These are phyloP conservation scores for Cutaneotrichosporon cavernicola DNA, from an alignment of 1,284 basidiomycete species.

Conservation along the genomic window DNA sequence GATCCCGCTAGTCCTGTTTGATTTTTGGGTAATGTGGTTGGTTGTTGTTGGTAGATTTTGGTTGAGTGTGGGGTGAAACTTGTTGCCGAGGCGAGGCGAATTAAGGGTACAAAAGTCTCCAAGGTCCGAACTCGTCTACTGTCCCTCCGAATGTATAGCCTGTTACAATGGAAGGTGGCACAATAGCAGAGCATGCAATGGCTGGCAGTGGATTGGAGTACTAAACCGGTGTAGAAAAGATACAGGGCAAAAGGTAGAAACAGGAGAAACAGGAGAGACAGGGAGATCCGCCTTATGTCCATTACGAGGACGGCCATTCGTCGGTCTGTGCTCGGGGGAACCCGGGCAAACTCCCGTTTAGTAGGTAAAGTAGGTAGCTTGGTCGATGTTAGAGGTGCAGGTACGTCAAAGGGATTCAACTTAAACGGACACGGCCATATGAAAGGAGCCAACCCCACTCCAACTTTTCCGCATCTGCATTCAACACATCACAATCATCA, in stretches of 20 bases:
- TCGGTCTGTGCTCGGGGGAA: conserved; percentile 8
- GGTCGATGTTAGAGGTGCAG: too few species aligned
- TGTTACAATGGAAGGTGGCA: too few species aligned
- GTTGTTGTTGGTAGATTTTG: background rate
- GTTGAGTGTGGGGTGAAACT: too few species aligned
- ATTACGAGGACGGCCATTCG: conserved; percentile 1
- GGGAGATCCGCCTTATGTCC: conserved; percentile 2
- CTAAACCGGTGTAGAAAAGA: too few species aligned
- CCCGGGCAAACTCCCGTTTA: conserved; percentile 4
- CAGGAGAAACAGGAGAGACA: background rate
- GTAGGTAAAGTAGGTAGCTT: too few species aligned
- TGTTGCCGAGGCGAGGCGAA: background rate
- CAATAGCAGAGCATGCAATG: too few species aligned
- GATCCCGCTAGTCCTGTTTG: background rate
- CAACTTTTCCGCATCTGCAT: conserved; percentile 7
- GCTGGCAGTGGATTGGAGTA: background rate
- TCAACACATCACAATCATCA: conserved; percentile 6
- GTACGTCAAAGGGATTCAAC: background rate
- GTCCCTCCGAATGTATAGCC: too few species aligned
- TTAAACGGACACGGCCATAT: conserved; percentile 1
- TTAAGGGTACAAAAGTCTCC: background rate
- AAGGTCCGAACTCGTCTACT: background rate
- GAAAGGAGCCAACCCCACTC: conserved; percentile 1
- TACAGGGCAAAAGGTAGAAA: background rate
- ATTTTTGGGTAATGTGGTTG: background rate